Percentiles rank a stretch among this genome's conserved stretches.
Evolutionary conservation across 2,329 filamentous ascomycete genomes (phyloP).

Genomic region (Epichloe elymi): DNA sequence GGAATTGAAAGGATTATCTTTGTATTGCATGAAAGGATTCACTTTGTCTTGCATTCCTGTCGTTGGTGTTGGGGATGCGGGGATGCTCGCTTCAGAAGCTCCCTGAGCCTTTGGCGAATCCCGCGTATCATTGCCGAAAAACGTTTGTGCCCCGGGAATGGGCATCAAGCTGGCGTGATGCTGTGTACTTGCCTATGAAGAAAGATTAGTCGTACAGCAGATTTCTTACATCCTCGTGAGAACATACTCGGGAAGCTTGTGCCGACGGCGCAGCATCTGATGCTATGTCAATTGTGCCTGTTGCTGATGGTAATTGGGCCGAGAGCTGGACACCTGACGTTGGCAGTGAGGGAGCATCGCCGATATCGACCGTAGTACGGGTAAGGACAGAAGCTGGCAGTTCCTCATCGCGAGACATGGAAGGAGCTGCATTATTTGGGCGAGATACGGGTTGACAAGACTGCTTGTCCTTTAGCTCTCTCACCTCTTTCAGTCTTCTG

Average conservation of each 20-base stretch:
- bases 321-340: background rate
- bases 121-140: slow-evolving; percentile 15
- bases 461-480: slow-evolving; percentile 3
- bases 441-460: background rate
- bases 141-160: slow-evolving; percentile 24
- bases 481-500: slow-evolving; percentile 10
- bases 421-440: background rate
- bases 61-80: background rate
- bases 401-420: background rate
- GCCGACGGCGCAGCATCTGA: background rate
- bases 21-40: slow-evolving; percentile 1
- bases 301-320: background rate
- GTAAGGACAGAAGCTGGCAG: background rate
- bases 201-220: background rate
- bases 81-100: background rate
- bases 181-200: background rate
- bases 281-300: background rate
- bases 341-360: background rate
- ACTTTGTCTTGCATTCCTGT: background rate
- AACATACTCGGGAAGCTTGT: background rate
- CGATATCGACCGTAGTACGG: slow-evolving; percentile 1
- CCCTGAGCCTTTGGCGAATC: background rate
- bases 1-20: slow-evolving; percentile 2
- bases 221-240: background rate
- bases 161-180: slow-evolving; percentile 16